Evolutionary conservation across 805 yeast genomes (phyloP).

Genomic region (Hanseniaspora osmophila): DNA sequence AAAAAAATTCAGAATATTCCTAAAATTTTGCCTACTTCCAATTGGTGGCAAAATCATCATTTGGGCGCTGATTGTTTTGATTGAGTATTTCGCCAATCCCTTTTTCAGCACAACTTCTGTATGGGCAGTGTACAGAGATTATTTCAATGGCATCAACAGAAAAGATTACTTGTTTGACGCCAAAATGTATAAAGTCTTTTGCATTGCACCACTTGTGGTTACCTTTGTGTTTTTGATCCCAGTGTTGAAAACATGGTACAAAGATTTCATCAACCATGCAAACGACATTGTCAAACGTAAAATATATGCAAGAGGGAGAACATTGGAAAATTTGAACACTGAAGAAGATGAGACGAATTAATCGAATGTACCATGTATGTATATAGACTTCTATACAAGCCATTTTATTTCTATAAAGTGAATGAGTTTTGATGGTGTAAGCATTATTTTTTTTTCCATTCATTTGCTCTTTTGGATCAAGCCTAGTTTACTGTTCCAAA

Average conservation of each 20-base stretch:
- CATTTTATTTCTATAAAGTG: too few species aligned
- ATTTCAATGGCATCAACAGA: background rate
- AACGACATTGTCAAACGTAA: slow-evolving; percentile 41
- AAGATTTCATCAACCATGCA: slow-evolving; percentile 10
- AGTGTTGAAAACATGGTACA: background rate
- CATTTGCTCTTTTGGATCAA: too few species aligned
- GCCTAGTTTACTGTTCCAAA: too few species aligned
- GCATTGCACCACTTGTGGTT: background rate
- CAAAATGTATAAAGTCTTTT: background rate
- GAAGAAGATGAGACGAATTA: background rate
- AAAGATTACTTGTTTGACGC: background rate
- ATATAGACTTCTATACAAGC: background rate
- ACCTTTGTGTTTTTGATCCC: background rate
- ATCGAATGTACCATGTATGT: background rate
- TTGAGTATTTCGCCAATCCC: background rate
- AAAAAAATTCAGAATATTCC: background rate
- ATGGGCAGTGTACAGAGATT: background rate
- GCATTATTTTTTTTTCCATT: too few species aligned
- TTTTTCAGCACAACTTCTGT: background rate
- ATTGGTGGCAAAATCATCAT: background rate
- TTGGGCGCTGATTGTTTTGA: background rate
- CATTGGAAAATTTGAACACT: slow-evolving; percentile 29
- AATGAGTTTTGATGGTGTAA: too few species aligned
- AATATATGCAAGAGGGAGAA: slow-evolving; percentile 41
- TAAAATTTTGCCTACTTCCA: background rate